Evolutionary conservation across 805 yeast genomes (phyloP), one percentile per base, ranked within the genome.

Genomic region (Myxozyma melibiosi): DNA sequence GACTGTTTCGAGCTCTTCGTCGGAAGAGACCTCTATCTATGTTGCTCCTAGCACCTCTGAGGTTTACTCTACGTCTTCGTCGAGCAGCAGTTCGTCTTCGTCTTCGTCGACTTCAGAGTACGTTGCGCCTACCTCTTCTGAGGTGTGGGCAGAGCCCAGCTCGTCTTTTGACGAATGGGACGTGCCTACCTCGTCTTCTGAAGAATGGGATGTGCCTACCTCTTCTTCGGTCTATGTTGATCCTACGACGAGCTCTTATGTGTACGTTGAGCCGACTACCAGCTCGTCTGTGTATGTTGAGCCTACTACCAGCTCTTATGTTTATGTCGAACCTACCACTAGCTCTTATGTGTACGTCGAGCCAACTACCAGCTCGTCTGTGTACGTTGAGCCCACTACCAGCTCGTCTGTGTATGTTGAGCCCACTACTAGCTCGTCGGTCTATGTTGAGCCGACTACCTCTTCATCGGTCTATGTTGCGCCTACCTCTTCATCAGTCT

Each of bases 251-350:
- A 31, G 49, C 39, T 39, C 47, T 18, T 42, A n/a, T n/a, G n/a
- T n/a, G n/a, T 9, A 53, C n/a, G 60, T 61, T 58, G 66, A 71
- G 54, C 76, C 82, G 44, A 67, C 80, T 57, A 66, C 74, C 34
- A 68, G 74, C 48, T 59, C 72, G 11, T 68, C 70, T 13, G 66
- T 73, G 30, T 57, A 68, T 18, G 53, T 66, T 27, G 44, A 67
- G 13, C 44, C 66, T 37, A 34, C 68, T 3, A 20, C 58, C 27
- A 8, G 51, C 11, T n/a, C 63, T 11, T 47, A 52, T 38, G 51
- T 66, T 11, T 46, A 64, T 39, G 45, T 66, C 6, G 27, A 51
- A 27, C 28, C 63, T n/a, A 30, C 58, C 31, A 46, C 63, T 31
- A 13, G 62, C 48, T 27, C 11, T 4, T 34, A 35, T 31, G 35